Evolutionary conservation across 2,329 filamentous ascomycete species (phyloP), one percentile per base, ranked within the genome.

Genomic region (Aspergillus phoenicis): DNA sequence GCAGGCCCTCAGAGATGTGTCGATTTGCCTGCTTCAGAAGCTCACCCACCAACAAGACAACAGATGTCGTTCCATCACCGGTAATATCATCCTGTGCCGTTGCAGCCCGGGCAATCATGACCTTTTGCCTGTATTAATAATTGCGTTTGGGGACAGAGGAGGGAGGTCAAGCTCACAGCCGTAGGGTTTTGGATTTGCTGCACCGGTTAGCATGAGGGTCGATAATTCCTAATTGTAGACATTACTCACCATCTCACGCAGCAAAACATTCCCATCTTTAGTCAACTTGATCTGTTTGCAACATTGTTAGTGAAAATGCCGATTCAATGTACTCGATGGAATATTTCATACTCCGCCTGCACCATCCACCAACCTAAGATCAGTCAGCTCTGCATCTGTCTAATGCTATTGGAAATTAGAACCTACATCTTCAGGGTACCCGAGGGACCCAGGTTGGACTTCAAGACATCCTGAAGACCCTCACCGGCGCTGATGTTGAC

Each of bases 31-130:
- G 95, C 85, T 98, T 99, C 75, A 99, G 82, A 62, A 99, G 87
- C 83, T 99, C 95, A 77, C 95, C 95, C 55, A 99, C 93, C 76
- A 98, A 82, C 71, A 99, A 82, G 56, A 99, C 95, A 30, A 97
- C 94, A 51, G 93, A 97, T 45, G 95, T 99, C 71, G 95, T 99
- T 73, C 95, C 95, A 78, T 99, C 95, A 73, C 95, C 95, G 70
- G 92, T 96, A 71, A 99, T 99, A 73, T 99, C 95, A 78, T 99
- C 95, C 78, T 99, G 94, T 68, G 95, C 95, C 39, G 95, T 99
- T 60, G 95, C 95, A 72, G 94, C 93, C 74, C 87, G 81, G 64
- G 87, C 87, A 72, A 89, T 89, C 85, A 89, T 89, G 64, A 89
- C 83, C 81, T 81, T 74, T 61, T 55, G 47, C 30, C 45, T 52